Percentiles rank a stretch among this genome's conserved stretches.
Evolutionary conservation across 176 grass and related monocot genomes (phyloP).

Genomic region (Cymbopogon citratus): DNA sequence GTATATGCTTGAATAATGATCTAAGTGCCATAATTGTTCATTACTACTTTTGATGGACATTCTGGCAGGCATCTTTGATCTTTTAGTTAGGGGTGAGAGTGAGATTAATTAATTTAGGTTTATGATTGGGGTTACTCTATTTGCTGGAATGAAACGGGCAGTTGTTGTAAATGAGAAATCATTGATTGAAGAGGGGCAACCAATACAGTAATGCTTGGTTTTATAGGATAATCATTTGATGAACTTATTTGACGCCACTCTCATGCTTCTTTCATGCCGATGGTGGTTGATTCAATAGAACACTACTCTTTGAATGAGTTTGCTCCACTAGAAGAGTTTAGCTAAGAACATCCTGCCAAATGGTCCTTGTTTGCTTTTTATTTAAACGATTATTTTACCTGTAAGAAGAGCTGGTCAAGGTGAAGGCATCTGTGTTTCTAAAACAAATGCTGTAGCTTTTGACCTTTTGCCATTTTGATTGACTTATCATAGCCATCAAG

Average conservation of each 20-base stretch:
- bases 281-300: slow-evolving; percentile 1
- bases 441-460: background rate
- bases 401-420: background rate
- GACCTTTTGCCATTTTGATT: background rate
- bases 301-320: background rate
- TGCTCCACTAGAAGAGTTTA: background rate
- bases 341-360: background rate
- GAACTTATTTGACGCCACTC: background rate
- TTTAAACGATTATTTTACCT: background rate
- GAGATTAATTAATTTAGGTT: background rate
- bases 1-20: background rate
- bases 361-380: background rate
- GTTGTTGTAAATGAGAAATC: background rate
- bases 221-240: background rate
- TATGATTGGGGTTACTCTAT: slow-evolving; percentile 9
- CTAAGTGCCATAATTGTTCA: background rate
- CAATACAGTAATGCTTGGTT: background rate
- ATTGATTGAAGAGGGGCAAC: background rate
- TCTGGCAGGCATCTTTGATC: background rate
- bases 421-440: background rate
- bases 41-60: background rate
- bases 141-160: background rate
- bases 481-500: background rate
- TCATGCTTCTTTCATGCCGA: background rate
- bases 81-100: background rate